Percentiles rank a stretch among this genome's conserved stretches.
Conservation (phyloP, 2,329 filamentous ascomycete species). For the Davidsoniella virescens region DNA sequence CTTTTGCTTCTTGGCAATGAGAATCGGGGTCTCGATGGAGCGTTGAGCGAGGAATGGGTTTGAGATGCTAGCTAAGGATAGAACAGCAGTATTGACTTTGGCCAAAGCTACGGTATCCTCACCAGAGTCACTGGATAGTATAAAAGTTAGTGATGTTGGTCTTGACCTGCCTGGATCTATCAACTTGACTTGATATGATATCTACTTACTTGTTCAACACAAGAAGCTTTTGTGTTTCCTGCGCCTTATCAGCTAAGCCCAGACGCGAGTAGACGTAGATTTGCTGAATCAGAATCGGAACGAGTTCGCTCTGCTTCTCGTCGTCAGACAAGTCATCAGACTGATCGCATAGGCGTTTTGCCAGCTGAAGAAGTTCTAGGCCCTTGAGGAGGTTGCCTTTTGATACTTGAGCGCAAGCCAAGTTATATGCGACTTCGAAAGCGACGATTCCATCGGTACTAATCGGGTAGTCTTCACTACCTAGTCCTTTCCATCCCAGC, state of each 20-base stretch:
- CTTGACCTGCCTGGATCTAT: background rate
- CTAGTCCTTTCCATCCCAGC: conserved; percentile 49
- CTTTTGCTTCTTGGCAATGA: conserved; percentile 39
- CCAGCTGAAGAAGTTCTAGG: conserved; percentile 50
- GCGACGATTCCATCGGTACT: conserved; percentile 29
- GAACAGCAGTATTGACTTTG: conserved; percentile 42
- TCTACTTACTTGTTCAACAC: conserved; percentile 42
- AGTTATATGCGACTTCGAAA: conserved; percentile 72
- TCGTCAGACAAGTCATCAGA: conserved; percentile 57
- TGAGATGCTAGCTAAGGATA: conserved; percentile 22
- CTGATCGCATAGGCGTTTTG: conserved; percentile 53
- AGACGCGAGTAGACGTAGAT: conserved; percentile 53
- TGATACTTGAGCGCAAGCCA: conserved; percentile 57
- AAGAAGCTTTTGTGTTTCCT: conserved; percentile 44
- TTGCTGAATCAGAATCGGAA: conserved; percentile 63
- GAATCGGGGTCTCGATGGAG: conserved; percentile 37
- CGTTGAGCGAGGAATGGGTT: conserved; percentile 58
- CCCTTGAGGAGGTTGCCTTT: conserved; percentile 49
- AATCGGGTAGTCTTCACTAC: conserved; percentile 16
- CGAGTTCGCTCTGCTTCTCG: conserved; percentile 57
- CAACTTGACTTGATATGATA: background rate
- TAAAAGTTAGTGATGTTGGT: background rate
- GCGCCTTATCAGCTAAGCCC: conserved; percentile 50
- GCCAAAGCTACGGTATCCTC: conserved; percentile 49
- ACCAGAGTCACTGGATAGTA: conserved; percentile 42